Percentiles rank a stretch among this genome's conserved stretches.
Evolutionary conservation across 441 rosid species (phyloP).

Genomic region (Eutrema salsugineum): DNA sequence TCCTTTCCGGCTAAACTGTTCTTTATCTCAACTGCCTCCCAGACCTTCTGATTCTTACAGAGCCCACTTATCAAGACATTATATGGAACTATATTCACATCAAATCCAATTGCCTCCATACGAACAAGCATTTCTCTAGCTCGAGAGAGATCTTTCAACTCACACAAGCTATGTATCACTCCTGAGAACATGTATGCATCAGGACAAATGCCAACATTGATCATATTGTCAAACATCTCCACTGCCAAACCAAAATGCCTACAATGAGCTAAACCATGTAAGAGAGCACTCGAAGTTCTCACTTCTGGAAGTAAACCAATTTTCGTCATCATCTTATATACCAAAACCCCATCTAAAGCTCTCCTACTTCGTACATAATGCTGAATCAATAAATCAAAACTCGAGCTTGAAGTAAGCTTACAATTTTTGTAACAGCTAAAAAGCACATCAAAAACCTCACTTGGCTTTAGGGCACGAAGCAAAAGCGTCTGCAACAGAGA

Average conservation of each 20-base stretch:
- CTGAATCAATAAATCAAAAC: slow-evolving; percentile 83
- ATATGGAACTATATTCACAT: slow-evolving; percentile 56
- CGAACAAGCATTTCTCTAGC: slow-evolving; percentile 51
- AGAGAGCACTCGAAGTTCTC: slow-evolving; percentile 62
- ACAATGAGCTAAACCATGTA: slow-evolving; percentile 56
- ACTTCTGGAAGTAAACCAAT: slow-evolving; percentile 54
- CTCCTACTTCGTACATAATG: slow-evolving; percentile 61
- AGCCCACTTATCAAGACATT: slow-evolving; percentile 82
- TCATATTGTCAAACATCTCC: slow-evolving; percentile 57
- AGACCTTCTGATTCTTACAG: slow-evolving; percentile 56
- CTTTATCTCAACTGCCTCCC: slow-evolving; percentile 70
- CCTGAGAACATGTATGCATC: slow-evolving; percentile 57
- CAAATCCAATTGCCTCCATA: slow-evolving; percentile 52
- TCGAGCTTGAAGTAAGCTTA: slow-evolving; percentile 51
- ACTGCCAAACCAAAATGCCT: slow-evolving; percentile 54
- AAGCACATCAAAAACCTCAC: slow-evolving; percentile 50
- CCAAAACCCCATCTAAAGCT: slow-evolving; percentile 45
- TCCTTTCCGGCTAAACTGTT: slow-evolving; percentile 42
- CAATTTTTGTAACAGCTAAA: slow-evolving; percentile 40
- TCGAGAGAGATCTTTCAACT: slow-evolving; percentile 55
- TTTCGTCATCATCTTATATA: slow-evolving; percentile 64
- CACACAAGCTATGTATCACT: slow-evolving; percentile 67
- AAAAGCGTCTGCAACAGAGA: slow-evolving; percentile 78
- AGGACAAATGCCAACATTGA: slow-evolving; percentile 41
- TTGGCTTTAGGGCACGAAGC: slow-evolving; percentile 56